Percentiles rank a stretch among this genome's conserved stretches.
These are phyloP conservation scores for Candida piceae DNA, from an alignment of 805 yeast genomes.

Conservation along the genomic window DNA sequence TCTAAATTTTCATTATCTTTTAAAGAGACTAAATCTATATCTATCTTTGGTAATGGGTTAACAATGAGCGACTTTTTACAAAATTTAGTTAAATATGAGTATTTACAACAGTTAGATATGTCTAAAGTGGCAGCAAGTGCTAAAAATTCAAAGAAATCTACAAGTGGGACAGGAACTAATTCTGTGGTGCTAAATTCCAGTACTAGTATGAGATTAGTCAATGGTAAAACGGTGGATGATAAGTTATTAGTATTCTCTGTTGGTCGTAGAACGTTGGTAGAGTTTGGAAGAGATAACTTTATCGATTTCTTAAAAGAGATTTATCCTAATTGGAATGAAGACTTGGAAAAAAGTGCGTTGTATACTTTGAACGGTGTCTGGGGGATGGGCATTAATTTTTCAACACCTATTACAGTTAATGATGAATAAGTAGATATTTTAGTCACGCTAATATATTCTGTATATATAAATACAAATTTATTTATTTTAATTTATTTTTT, in stretches of 20 bases:
- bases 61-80: conserved; percentile 20
- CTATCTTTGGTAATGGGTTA: conserved; percentile 11
- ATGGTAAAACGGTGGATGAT: conserved; percentile 17
- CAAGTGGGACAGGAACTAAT: not conserved
- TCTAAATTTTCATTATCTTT: conserved; percentile 20
- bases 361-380: conserved; percentile 22
- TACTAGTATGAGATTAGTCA: no score
- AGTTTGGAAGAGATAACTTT: conserved; percentile 22
- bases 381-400: conserved; percentile 6
- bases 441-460: no score
- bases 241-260: conserved; percentile 21
- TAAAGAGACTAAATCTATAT: conserved; percentile 17
- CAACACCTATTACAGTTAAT: not conserved
- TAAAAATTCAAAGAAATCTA: conserved; percentile 1
- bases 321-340: conserved; percentile 27
- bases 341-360: conserved; percentile 21
- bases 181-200: not conserved
- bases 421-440: not conserved
- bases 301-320: conserved; percentile 22
- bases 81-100: conserved; percentile 24
- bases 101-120: conserved; percentile 19
- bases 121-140: conserved; percentile 8
- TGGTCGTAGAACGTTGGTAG: conserved; percentile 27
- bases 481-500: no score
- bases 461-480: no score